Percentiles rank a stretch among this genome's conserved stretches.
phyloP scores from a whole-genome alignment of 2,329 filamentous ascomycete species.

The Pseudogymnoascus sp. region DNA sequence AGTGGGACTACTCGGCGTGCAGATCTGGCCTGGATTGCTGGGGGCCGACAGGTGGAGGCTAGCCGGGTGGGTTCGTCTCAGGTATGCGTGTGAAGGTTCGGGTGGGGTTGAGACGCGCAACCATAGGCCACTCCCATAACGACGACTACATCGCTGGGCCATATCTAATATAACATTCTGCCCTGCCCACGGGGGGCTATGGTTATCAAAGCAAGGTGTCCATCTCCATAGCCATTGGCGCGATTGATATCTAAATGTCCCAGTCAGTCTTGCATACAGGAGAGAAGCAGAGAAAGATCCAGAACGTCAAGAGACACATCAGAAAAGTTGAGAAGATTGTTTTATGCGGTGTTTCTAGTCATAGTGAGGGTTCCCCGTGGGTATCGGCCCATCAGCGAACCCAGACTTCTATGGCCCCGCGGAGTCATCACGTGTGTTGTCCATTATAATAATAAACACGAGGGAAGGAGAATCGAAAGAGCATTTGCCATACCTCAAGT shows the following conservation, averaged over 20 bases:
- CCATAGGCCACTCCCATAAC: background rate
- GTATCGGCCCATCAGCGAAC: slow-evolving; percentile 27
- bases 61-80: background rate
- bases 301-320: slow-evolving; percentile 30
- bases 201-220: background rate
- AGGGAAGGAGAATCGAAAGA: slow-evolving; percentile 1
- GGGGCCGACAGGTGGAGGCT: background rate
- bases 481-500: slow-evolving; percentile 19
- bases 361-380: slow-evolving; percentile 31
- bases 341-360: slow-evolving; percentile 58
- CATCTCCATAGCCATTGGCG: background rate
- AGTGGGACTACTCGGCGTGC: background rate
- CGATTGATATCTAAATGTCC: background rate
- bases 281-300: background rate
- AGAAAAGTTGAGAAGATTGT: slow-evolving; percentile 61
- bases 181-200: background rate
- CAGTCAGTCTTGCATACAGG: background rate
- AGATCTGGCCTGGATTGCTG: background rate
- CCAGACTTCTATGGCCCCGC: slow-evolving; percentile 47
- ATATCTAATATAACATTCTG: background rate
- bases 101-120: background rate
- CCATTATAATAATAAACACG: background rate
- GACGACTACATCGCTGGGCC: background rate
- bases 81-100: background rate
- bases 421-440: slow-evolving; percentile 37